Evolutionary conservation across 345 rosid species (phyloP).

Genomic region (Turritis glabra): DNA sequence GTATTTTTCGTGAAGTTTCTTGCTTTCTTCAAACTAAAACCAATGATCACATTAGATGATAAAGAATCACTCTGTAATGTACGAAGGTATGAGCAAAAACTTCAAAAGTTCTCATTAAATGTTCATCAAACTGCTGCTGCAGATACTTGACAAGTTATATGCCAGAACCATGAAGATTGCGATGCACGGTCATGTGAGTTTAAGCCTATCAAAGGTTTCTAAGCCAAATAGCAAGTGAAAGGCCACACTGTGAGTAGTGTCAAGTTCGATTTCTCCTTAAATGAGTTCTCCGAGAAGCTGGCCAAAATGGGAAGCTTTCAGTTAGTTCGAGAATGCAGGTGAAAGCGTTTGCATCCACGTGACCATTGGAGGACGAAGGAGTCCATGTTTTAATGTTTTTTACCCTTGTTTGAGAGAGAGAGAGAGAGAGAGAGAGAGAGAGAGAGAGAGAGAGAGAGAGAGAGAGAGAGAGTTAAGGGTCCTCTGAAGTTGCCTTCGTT

Average conservation of each 20-base stretch:
- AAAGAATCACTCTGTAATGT: too few relatives aligned
- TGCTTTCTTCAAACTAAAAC: too few relatives aligned
- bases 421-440: too few relatives aligned
- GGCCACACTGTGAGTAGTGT: slow-evolving; percentile 80
- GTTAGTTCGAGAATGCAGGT: too few relatives aligned
- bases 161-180: slow-evolving; percentile 72
- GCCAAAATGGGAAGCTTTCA: too few relatives aligned
- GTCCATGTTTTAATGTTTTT: slow-evolving; percentile 1
- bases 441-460: too few relatives aligned
- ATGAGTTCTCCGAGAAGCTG: too few relatives aligned
- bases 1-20: too few relatives aligned
- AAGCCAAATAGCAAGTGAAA: slow-evolving; percentile 87
- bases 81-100: too few relatives aligned
- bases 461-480: slow-evolving; percentile 60
- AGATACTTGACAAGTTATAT: slow-evolving; percentile 47
- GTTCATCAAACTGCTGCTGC: slow-evolving; percentile 44
- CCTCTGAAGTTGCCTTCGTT: slow-evolving; percentile 87
- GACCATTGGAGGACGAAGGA: slow-evolving; percentile 57
- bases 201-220: slow-evolving; percentile 78
- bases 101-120: slow-evolving; percentile 68
- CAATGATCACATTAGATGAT: too few relatives aligned
- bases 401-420: slow-evolving; percentile 97
- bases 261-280: too few relatives aligned
- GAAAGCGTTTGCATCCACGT: too few relatives aligned
- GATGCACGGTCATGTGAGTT: slow-evolving; percentile 55